These are phyloP conservation scores for Plasmodium chabaudi DNA, from an alignment of 169 alveolate genomes.

Conservation along the genomic window DNA sequence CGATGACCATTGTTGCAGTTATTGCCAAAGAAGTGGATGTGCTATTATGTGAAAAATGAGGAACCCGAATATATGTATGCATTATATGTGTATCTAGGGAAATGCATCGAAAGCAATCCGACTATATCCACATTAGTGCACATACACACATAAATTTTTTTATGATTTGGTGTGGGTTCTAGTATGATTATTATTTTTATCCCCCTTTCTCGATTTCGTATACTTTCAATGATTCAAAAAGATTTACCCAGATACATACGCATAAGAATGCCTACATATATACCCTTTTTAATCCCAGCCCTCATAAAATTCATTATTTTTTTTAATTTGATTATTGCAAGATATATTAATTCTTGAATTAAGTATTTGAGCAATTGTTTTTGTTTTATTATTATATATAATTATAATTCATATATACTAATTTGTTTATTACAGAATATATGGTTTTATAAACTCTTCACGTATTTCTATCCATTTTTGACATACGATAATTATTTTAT, in stretches of 20 bases:
- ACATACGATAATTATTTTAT: not conserved
- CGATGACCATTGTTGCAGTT: constrained; percentile 44
- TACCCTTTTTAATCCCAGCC: not conserved
- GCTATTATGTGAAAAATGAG: constrained; percentile 27
- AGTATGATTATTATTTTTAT: too few relatives aligned
- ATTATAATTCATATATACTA: not conserved
- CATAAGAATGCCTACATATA: not conserved
- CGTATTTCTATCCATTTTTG: not conserved
- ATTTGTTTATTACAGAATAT: not conserved
- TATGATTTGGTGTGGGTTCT: too few relatives aligned
- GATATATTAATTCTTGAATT: not conserved
- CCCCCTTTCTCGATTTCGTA: too few relatives aligned
- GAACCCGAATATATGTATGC: not conserved
- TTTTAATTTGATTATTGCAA: constrained; percentile 27
- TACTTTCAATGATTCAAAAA: too few relatives aligned
- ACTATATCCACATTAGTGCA: too few relatives aligned
- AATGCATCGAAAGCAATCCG: not conserved
- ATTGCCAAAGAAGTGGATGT: constrained; percentile 56
- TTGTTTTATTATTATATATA: not conserved
- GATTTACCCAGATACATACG: not conserved
- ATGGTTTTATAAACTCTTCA: constrained; percentile 2
- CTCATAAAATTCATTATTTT: not conserved
- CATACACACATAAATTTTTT: too few relatives aligned
- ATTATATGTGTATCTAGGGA: not conserved
- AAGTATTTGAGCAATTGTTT: constrained; percentile 17